phyloP scores from a whole-genome alignment of 2,329 filamentous ascomycete species.

The Sporothrix protearum region DNA sequence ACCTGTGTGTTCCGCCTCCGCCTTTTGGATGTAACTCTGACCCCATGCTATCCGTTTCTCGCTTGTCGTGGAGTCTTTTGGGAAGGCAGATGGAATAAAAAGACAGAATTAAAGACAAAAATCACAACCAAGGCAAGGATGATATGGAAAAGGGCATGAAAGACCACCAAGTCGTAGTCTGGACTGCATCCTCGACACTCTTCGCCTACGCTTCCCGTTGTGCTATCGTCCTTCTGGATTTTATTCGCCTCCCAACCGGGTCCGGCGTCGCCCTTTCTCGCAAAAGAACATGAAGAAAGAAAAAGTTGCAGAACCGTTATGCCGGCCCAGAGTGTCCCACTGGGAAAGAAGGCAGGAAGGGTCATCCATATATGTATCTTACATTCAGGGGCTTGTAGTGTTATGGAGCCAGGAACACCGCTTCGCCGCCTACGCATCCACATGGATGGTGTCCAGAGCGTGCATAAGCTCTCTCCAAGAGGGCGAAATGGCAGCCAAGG shows the following conservation, averaged over 20 bases:
- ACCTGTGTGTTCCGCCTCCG: conserved; percentile 19
- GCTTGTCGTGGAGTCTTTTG: not conserved
- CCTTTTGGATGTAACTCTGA: conserved; percentile 21
- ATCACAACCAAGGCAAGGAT: not conserved
- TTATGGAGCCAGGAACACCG: not conserved
- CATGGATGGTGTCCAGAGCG: conserved; percentile 8
- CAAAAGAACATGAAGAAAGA: not conserved
- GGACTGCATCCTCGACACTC: not conserved
- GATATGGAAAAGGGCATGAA: too few species aligned
- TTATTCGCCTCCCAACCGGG: not conserved
- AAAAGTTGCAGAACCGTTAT: conserved; percentile 15
- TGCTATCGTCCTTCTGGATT: not conserved
- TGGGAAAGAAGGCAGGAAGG: not conserved
- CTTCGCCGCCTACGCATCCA: conserved; percentile 7
- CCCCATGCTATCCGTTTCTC: conserved; percentile 19
- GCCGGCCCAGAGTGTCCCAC: conserved; percentile 17
- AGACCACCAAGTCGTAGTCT: not conserved
- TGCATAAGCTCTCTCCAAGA: not conserved
- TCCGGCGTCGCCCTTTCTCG: not conserved
- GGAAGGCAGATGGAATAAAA: not conserved
- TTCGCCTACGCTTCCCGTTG: not conserved
- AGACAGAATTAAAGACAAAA: not conserved
- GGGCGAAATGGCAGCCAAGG: not conserved
- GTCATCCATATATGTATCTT: not conserved
- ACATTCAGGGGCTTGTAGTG: not conserved